Base-by-base conservation (phyloP, 257 asterid genomes). In the Rauvolfia tetraphylla region DNA sequence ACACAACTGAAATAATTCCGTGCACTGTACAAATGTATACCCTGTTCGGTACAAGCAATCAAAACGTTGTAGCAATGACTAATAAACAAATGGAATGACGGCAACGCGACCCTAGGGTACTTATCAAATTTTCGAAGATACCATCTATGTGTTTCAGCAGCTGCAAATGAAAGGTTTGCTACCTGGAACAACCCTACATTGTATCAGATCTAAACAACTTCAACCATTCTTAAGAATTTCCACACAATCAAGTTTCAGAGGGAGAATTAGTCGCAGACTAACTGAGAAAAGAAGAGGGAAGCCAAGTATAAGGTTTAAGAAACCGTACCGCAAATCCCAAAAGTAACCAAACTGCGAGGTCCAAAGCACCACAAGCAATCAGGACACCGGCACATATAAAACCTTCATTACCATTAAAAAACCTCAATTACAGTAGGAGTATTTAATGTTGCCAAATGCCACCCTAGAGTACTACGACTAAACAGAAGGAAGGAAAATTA, bases 91-190 rank as follows among this genome's bases (percentile, higher is more conserved):
- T 71, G 99, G 96, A 73, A 92, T 70, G 49, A 92, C 83, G 31
- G 92, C 92, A 36, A 22, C 65, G 74, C 97, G 94, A 58, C 79
- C 67, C 75, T 85, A 14, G 99, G 99, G 78, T 95, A 95, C 78
- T 88, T 83, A 53, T 92, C 99, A 31, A 95, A 95, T 75, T 90
- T 92, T 56, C 71, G 83, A 53, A 82, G 82, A 85, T 95, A 92
- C 96, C 98, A 95, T 78, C 82, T 88, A 2, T 91, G 98, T 31
- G 97, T 89, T 83, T 91, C 96, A 20, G 78, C 86, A 1, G 99
- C 97, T 41, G 94, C 90, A 48, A 92, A 81, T 49, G 79, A 78
- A 73, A 95, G 97, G 85, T 95, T 95, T 34, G 91, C 88, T 80
- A 88, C 96, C 98, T 95, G 89, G 88, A 84, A 81, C 56, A 66